Conservation (phyloP, 2,329 filamentous ascomycete species). For the Metarhizium album region DNA sequence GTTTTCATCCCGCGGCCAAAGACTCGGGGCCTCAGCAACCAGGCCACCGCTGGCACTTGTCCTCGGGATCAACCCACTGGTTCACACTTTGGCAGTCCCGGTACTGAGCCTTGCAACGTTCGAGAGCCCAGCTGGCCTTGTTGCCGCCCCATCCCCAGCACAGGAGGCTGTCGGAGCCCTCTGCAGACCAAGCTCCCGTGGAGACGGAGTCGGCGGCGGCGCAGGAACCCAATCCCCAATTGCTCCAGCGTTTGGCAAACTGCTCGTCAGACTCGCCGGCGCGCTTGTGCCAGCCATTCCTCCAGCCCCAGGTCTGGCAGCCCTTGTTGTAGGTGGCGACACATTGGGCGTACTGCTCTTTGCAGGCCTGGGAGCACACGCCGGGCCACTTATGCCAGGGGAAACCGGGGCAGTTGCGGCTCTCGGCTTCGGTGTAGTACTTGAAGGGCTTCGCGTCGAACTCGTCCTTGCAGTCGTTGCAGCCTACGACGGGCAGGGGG, state of each 20-base stretch:
- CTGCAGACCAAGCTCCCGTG: conserved; percentile 7
- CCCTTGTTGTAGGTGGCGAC: conserved; percentile 36
- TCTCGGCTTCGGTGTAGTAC: conserved; percentile 36
- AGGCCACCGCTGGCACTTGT: conserved; percentile 30
- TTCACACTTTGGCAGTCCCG: conserved; percentile 36
- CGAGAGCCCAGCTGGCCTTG: conserved; percentile 18
- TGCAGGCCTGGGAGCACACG: conserved; percentile 42
- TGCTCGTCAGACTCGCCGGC: conserved; percentile 13
- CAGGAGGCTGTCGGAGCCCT: conserved; percentile 5
- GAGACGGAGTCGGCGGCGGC: conserved; percentile 1
- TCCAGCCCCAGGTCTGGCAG: conserved; percentile 26
- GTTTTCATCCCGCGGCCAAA: background rate
- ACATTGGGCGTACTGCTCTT: conserved; percentile 40
- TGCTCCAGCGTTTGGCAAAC: conserved; percentile 13
- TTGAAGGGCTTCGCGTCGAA: conserved; percentile 37
- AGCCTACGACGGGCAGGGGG: conserved; percentile 39
- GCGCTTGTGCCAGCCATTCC: conserved; percentile 17
- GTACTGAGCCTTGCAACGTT: conserved; percentile 39
- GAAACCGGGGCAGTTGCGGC: conserved; percentile 33
- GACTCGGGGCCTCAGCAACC: conserved; percentile 11
- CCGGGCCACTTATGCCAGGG: conserved; percentile 21
- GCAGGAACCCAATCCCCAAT: background rate
- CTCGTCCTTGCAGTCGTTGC: conserved; percentile 39
- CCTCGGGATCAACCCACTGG: conserved; percentile 21
- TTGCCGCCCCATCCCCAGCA: conserved; percentile 21